phyloP scores from a whole-genome alignment of 2,329 filamentous ascomycete species.

The Penicillium sp. region DNA sequence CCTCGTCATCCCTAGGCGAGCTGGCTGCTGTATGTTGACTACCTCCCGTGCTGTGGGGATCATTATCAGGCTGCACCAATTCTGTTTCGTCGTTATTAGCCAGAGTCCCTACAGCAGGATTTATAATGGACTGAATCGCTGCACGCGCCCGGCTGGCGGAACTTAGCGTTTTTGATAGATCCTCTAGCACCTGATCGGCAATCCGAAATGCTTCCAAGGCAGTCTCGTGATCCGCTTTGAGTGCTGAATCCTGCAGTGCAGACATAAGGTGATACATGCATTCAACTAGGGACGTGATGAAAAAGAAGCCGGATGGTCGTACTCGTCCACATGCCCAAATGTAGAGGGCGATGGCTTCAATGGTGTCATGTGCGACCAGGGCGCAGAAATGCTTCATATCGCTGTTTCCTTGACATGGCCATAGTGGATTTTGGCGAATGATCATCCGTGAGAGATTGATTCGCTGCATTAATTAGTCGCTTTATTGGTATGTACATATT shows the following conservation, averaged over 20 bases:
- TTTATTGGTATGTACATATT: neutral
- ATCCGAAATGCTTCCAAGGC: neutral
- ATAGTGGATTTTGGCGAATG: constrained; percentile 1
- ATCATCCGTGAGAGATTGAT: neutral
- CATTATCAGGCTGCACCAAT: too few species aligned
- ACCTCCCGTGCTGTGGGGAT: too few species aligned
- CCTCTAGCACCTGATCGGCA: neutral
- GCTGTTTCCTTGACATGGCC: neutral
- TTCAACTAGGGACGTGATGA: neutral
- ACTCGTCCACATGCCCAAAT: neutral
- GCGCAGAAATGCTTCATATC: neutral
- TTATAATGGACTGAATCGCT: neutral
- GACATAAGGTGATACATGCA: constrained; percentile 1
- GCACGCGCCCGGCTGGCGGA: neutral
- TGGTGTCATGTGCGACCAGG: neutral
- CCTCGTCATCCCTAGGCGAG: too few species aligned
- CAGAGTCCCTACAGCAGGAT: too few species aligned
- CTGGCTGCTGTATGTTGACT: too few species aligned
- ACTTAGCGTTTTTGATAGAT: neutral
- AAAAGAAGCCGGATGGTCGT: neutral
- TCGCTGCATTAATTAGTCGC: neutral
- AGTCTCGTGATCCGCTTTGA: neutral
- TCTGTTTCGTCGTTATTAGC: too few species aligned
- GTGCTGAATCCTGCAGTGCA: neutral
- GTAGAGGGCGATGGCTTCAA: neutral